phyloP scores from a whole-genome alignment of 805 yeast species.

The Saturnispora dispora region DNA sequence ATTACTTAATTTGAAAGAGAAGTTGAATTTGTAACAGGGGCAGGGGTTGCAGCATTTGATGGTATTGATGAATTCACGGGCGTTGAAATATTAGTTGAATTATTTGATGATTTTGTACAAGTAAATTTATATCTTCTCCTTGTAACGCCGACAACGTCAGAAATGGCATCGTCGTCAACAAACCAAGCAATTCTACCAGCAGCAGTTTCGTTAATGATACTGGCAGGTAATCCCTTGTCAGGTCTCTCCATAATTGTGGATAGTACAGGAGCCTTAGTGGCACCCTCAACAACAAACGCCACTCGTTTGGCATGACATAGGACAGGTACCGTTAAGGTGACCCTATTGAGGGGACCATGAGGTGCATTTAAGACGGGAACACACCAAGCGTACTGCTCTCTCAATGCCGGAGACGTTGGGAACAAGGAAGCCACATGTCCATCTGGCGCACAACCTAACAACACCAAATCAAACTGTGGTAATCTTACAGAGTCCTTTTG shows the following conservation, averaged over 20 bases:
- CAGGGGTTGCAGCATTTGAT: neutral
- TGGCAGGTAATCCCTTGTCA: constrained; percentile 90
- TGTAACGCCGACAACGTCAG: constrained; percentile 60
- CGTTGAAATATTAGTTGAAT: neutral
- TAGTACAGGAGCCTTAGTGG: constrained; percentile 87
- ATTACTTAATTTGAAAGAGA: neutral
- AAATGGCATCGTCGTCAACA: constrained; percentile 87
- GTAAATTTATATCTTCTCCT: constrained; percentile 59
- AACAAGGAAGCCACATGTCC: constrained; percentile 96
- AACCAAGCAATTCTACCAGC: constrained; percentile 97
- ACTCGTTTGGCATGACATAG: constrained; percentile 89
- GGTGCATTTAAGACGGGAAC: constrained; percentile 91
- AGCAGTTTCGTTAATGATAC: constrained; percentile 91
- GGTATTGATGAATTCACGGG: neutral
- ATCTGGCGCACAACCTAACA: constrained; percentile 97
- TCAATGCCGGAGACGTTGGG: constrained; percentile 80
- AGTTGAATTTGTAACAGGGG: neutral
- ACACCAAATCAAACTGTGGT: constrained; percentile 85
- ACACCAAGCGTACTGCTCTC: constrained; percentile 93
- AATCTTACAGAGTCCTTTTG: constrained; percentile 92
- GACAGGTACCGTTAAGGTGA: constrained; percentile 88
- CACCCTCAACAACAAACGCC: constrained; percentile 93
- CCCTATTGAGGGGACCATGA: constrained; percentile 74
- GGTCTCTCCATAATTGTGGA: constrained; percentile 93
- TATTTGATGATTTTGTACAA: neutral